These are phyloP conservation scores for Alternaria ventricosa DNA, from an alignment of 2,329 filamentous ascomycete genomes.

Conservation along the genomic window DNA sequence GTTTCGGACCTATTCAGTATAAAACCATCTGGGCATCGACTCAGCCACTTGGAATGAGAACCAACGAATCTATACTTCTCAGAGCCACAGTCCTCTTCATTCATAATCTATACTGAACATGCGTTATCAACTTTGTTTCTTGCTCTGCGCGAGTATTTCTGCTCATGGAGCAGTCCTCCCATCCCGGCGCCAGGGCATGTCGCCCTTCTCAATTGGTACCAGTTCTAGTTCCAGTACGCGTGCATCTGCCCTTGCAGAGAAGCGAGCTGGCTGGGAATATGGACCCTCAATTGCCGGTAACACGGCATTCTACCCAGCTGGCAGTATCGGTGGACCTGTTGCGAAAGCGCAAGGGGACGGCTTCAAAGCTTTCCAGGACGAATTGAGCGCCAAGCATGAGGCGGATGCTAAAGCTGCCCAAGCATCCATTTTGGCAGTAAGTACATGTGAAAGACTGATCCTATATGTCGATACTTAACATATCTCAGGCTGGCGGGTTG, in stretches of 20 bases:
- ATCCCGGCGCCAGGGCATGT: background rate
- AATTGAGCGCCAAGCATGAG: background rate
- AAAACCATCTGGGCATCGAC: background rate
- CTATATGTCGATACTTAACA: background rate
- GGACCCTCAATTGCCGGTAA: slow-evolving; percentile 1
- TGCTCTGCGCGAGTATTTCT: background rate
- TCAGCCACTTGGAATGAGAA: background rate
- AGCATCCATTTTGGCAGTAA: background rate
- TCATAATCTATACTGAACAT: background rate
- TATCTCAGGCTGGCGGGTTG: background rate
- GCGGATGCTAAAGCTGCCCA: background rate
- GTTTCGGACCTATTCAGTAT: background rate
- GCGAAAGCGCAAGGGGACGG: background rate
- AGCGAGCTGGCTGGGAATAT: background rate
- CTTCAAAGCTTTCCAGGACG: background rate
- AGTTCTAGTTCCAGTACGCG: background rate
- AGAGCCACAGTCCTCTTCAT: background rate
- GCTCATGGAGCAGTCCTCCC: background rate
- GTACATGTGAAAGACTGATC: background rate
- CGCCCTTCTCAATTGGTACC: background rate
- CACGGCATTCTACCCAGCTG: background rate
- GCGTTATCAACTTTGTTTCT: background rate
- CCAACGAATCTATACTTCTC: background rate
- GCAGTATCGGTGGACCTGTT: background rate
- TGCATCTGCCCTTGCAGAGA: background rate